Evolutionary conservation across 2,329 filamentous ascomycete genomes (phyloP).

Genomic region (Aschersonia sp.): DNA sequence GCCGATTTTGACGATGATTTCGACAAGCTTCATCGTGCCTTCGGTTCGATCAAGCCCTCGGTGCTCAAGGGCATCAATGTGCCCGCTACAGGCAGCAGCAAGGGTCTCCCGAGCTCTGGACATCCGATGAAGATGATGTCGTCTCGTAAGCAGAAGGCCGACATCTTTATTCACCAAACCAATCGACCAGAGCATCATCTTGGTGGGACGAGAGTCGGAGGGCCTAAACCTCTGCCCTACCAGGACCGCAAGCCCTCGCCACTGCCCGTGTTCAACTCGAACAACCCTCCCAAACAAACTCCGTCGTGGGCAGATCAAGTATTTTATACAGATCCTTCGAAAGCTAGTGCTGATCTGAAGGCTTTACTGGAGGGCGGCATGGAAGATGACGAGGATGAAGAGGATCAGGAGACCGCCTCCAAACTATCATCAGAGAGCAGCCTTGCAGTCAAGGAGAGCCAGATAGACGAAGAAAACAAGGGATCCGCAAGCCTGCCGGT

Average conservation of each 20-base stretch:
- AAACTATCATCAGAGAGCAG: not conserved
- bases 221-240: conserved; percentile 31
- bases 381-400: conserved; percentile 49
- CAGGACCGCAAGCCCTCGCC: conserved; percentile 31
- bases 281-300: conserved; percentile 4
- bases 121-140: conserved; percentile 29
- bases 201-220: conserved; percentile 27
- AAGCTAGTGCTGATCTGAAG: conserved; percentile 65
- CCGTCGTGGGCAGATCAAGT: conserved; percentile 24
- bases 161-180: conserved; percentile 38
- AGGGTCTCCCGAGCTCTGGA: conserved; percentile 16
- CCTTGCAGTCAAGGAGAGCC: not conserved
- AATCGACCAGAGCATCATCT: conserved; percentile 43
- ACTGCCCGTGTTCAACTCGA: conserved; percentile 33
- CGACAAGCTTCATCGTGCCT: conserved; percentile 15
- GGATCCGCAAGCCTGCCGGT: conserved; percentile 7
- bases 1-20: conserved; percentile 18
- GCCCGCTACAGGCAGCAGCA: not conserved
- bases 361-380: conserved; percentile 69
- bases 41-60: conserved; percentile 12
- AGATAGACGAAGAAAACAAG: conserved; percentile 2
- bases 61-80: conserved; percentile 6
- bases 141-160: conserved; percentile 39
- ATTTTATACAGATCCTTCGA: conserved; percentile 54
- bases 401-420: conserved; percentile 14